Percentiles rank a stretch among this genome's conserved stretches.
phyloP scores from a whole-genome alignment of 139 green algal species.

The Chlorella vulgaris region DNA sequence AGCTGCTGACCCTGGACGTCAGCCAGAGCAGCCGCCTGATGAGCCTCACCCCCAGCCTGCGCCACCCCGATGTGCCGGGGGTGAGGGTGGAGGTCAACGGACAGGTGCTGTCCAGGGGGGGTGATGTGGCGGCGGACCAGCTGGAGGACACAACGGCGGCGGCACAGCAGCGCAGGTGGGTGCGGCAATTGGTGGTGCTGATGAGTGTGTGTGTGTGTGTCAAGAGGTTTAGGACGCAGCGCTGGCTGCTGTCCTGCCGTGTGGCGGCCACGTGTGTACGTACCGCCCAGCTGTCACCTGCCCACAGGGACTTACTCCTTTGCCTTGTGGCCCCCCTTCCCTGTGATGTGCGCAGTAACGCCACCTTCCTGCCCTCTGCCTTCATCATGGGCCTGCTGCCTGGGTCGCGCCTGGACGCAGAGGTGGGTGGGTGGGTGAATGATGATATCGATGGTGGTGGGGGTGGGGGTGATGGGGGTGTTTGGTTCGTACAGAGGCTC shows the following conservation, averaged over 20 bases:
- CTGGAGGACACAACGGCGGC: constrained; percentile 44
- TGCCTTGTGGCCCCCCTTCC: neutral
- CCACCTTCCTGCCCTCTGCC: constrained; percentile 46
- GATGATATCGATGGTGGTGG: neutral
- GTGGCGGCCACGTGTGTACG: no score
- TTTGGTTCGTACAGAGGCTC: no score
- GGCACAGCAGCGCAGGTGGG: neutral
- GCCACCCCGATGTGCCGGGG: constrained; percentile 23
- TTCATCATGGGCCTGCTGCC: constrained; percentile 50
- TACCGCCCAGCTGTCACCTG: no score
- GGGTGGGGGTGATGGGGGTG: neutral
- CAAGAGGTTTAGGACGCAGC: no score
- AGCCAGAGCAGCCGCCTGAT: constrained; percentile 5
- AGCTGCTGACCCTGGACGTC: constrained; percentile 37
- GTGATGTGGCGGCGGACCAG: constrained; percentile 49
- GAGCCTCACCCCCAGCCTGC: constrained; percentile 33
- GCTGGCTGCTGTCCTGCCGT: no score
- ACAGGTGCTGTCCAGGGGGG: constrained; percentile 54
- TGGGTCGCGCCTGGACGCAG: constrained; percentile 9
- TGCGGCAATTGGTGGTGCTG: no score
- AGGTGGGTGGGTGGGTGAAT: no score
- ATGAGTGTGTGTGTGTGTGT: neutral
- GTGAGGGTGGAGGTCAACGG: constrained; percentile 57
- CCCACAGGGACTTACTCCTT: no score
- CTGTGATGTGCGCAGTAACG: constrained; percentile 17